Evolutionary conservation across 352 stramenopile genomes (phyloP).

Genomic region (Pythium grandisporangium): DNA sequence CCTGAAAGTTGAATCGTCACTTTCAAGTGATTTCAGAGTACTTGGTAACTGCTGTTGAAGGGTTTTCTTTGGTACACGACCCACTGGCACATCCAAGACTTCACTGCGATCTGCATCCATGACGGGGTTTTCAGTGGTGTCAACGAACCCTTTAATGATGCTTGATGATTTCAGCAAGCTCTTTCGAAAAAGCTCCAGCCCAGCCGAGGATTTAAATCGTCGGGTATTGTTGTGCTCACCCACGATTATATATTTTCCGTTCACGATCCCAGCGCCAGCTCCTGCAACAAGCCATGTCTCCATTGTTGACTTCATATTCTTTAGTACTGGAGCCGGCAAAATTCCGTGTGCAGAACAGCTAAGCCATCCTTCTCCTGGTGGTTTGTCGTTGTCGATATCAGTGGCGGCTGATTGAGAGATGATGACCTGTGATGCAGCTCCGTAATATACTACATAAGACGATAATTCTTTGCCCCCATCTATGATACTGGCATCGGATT

Average conservation of each 20-base stretch:
- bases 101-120: background rate
- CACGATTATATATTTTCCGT: conserved; percentile 53
- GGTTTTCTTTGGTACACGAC: background rate
- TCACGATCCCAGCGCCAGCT: conserved; percentile 39
- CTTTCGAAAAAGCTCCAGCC: conserved; percentile 71
- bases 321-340: conserved; percentile 20
- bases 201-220: conserved; percentile 54
- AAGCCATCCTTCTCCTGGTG: conserved; percentile 41
- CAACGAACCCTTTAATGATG: conserved; percentile 26
- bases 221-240: conserved; percentile 35
- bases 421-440: conserved; percentile 35
- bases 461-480: conserved; percentile 50
- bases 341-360: conserved; percentile 39
- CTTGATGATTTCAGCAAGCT: conserved; percentile 31
- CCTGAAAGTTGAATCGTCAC: conserved; percentile 35
- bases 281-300: conserved; percentile 51
- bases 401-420: conserved; percentile 4
- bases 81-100: background rate
- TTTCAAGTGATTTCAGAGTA: conserved; percentile 23
- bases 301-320: conserved; percentile 29
- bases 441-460: conserved; percentile 62
- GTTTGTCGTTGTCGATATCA: conserved; percentile 7
- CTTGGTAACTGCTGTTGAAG: conserved; percentile 16
- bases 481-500: conserved; percentile 15
- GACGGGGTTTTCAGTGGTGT: conserved; percentile 1